Evolutionary conservation across 257 asterid genomes (phyloP), one percentile per base, ranked within the genome.

Genomic region (Salvia rosmarinus): DNA sequence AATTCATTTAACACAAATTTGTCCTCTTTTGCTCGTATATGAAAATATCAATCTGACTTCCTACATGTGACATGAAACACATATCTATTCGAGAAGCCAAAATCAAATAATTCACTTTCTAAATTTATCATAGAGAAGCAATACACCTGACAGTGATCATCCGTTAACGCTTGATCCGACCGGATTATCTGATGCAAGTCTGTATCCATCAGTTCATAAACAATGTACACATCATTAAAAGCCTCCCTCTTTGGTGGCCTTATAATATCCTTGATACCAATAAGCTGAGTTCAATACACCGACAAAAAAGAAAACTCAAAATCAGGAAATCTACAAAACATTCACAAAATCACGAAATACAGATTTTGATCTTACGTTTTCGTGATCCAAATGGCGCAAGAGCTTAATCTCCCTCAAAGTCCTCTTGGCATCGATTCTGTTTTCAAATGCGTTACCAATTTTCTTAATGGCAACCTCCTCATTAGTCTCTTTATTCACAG

Each of bases 161-260:
- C 88, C 0, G 86, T 91, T 59, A 91, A 73, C 23, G 80, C 83
- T 75, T 89, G 96, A 75, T 86, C 85, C 14, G 97, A 89, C 39
- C 95, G 91, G 71, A 89, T 91, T n/a, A 91, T 89, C 83, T 91
- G 97, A 77, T 91, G 96, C 82, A 91, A 85, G 71, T 89, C 96
- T 0, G 96, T 91, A 72, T 91, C 96, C 96, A 91, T 82, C 81
- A 91, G 68, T 64, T 89, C 97, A 77, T 83, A 91, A 47, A 91
- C 90, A 61, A 89, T 83, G 81, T 89, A 91, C 34, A 89, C 97
- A 78, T 91, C 97, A 60, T 86, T 84, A 76, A 91, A 91, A 65
- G 80, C 71, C 55, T 89, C 93, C 83, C 72, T 83, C 68, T 67
- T 80, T 8, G 96, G 96, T 17, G 97, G 96, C 71, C 82, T 82